Evolutionary conservation across 2,329 filamentous ascomycete species (phyloP), one percentile per base, ranked within the genome.

Genomic region (Aspergillus niger): DNA sequence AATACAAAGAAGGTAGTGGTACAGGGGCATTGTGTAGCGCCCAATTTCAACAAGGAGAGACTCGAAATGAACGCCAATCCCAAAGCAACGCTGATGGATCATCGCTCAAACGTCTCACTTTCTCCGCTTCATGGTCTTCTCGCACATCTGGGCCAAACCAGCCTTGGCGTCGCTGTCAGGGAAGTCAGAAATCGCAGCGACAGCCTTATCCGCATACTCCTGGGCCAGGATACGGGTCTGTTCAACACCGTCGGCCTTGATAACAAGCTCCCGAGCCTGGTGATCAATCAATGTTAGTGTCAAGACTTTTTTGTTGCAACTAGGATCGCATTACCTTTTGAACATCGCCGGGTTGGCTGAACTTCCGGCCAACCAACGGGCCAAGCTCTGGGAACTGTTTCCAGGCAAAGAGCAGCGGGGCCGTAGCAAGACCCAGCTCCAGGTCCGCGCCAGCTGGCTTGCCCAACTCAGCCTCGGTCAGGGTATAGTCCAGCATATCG

Each of bases 401-500:
- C 95, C 95, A 99, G 0, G 95, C 95, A 80, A 98, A 99, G 44
- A 99, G 80, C 65, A 99, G 80, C 15, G 95, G 95, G 11, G 95
- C 95, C 11, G 95, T 99, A 47, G 95, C 95, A 59, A 99, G 83
- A 4, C 95, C 95, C 30, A 99, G 81, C 78, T 98, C 92, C 63
- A 99, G 78, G 77, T 99, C 95, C 30, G 95, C 95, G 43, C 94
- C 95, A 5, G 94, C 91, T 2, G 95, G 95, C 79, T 99, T 99
- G 24, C 95, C 95, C 44, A 99, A 81, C 74, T 97, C 92, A 61
- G 86, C 84, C 44, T 88, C 92, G 57, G 86, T 92, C 63, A 92
- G 86, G 0, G 95, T 98, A 76, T 98, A 99, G 77, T 99, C 95
- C 69, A 99, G 83, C 90, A 99, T 91, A 74, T 99, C 95, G 74